These are phyloP conservation scores for Daucus carota DNA, from an alignment of 129 eudicot species.

Conservation along the genomic window DNA sequence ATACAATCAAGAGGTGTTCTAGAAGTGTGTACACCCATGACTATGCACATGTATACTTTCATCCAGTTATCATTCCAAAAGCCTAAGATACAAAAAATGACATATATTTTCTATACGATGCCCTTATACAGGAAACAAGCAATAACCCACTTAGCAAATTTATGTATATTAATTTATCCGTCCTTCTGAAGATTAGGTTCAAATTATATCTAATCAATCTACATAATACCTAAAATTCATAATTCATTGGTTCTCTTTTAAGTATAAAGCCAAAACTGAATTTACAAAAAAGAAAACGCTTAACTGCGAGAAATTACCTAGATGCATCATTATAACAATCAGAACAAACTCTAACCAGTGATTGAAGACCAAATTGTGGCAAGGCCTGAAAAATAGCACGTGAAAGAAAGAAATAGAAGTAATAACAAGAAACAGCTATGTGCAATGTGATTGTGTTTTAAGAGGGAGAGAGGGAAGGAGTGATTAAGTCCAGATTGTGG, in stretches of 20 bases:
- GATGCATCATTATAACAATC: constrained; percentile 64
- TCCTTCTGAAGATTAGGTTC: neutral
- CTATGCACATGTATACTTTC: neutral
- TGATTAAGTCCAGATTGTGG: constrained; percentile 82
- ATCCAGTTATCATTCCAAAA: neutral
- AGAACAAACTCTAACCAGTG: constrained; percentile 89
- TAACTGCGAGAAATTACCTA: constrained; percentile 38
- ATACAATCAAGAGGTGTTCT: neutral
- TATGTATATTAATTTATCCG: neutral
- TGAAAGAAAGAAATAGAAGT: constrained; percentile 5
- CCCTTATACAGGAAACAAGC: neutral
- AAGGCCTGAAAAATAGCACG: constrained; percentile 55
- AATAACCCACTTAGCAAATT: neutral
- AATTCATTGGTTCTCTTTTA: neutral
- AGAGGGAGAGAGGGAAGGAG: constrained; percentile 10
- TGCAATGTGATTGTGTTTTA: neutral
- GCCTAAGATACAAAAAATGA: neutral
- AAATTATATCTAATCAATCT: neutral
- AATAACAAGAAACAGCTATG: neutral
- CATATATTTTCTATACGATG: neutral
- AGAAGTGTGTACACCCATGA: neutral
- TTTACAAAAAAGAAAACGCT: neutral
- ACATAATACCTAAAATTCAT: neutral
- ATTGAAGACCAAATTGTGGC: constrained; percentile 79
- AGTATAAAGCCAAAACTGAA: neutral